phyloP scores from a whole-genome alignment of 345 rosid species.

The Acer campestre region DNA sequence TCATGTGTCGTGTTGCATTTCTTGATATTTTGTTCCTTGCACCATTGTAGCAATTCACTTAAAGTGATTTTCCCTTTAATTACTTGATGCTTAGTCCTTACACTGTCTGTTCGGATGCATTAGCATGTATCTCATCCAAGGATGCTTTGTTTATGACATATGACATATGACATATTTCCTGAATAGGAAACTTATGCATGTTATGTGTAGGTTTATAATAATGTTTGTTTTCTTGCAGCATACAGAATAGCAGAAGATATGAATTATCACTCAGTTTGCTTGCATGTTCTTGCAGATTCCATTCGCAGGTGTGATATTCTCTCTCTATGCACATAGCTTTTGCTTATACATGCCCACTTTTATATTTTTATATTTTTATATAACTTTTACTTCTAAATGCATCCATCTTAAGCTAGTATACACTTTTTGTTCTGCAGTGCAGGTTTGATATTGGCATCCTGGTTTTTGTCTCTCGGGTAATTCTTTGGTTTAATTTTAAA shows the following conservation, averaged over 20 bases:
- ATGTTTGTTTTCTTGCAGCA: slow-evolving; percentile 44
- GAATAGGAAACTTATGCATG: background rate
- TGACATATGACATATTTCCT: background rate
- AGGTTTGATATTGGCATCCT: slow-evolving; percentile 94
- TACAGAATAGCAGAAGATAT: slow-evolving; percentile 97
- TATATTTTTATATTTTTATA: background rate
- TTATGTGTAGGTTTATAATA: background rate
- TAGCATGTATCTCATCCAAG: background rate
- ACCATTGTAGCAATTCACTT: no score
- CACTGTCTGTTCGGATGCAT: background rate
- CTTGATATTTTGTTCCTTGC: background rate
- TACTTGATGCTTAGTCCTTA: background rate
- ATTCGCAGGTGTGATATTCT: slow-evolving; percentile 67
- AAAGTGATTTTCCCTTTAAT: background rate
- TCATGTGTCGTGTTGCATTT: background rate
- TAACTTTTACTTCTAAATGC: slow-evolving; percentile 2
- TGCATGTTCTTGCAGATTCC: slow-evolving; percentile 94
- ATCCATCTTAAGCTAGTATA: slow-evolving; percentile 36
- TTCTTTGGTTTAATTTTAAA: slow-evolving; percentile 19
- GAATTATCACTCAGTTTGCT: slow-evolving; percentile 93
- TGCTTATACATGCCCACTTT: background rate
- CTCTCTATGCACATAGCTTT: slow-evolving; percentile 4
- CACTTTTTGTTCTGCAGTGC: slow-evolving; percentile 71
- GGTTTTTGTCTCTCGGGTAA: slow-evolving; percentile 96
- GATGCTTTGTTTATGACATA: background rate